phyloP scores from a whole-genome alignment of 208 protist genomes.

The Giardia muris region DNA sequence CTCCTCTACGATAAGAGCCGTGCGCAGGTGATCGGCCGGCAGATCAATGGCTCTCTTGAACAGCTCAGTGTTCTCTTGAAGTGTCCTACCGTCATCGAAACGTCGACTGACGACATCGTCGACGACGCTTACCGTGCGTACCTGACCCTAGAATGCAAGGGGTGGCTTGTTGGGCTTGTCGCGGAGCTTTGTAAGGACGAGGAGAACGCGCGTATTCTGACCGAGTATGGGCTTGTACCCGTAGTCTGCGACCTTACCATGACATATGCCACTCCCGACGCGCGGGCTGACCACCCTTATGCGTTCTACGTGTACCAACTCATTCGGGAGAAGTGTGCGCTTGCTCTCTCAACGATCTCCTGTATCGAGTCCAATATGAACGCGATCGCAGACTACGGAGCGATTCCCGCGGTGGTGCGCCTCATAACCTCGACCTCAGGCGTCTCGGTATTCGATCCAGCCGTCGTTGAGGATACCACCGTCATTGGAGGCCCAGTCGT shows the following conservation, averaged over 20 bases:
- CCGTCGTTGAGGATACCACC: neutral
- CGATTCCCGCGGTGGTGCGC: constrained; percentile 4
- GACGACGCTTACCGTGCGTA: neutral
- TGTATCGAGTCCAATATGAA: neutral
- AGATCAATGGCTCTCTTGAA: neutral
- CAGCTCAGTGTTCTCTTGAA: neutral
- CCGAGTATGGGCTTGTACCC: neutral
- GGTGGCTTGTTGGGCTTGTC: constrained; percentile 13
- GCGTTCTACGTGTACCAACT: constrained; percentile 1
- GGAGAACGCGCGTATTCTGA: constrained; percentile 7
- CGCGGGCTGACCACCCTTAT: neutral
- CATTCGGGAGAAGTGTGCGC: neutral
- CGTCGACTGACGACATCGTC: neutral
- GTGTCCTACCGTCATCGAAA: neutral
- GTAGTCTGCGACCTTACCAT: neutral
- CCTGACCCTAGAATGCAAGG: neutral
- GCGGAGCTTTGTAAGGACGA: neutral
- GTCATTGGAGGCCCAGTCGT: neutral
- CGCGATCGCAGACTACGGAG: neutral
- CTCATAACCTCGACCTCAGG: neutral
- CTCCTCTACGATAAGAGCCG: neutral
- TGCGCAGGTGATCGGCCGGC: neutral
- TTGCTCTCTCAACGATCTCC: neutral
- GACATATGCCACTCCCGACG: neutral
- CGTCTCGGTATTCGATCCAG: neutral